Percentiles rank a stretch among this genome's conserved stretches.
phyloP scores from a whole-genome alignment of 164 flowering plant genomes.

The Liquidambar formosana region DNA sequence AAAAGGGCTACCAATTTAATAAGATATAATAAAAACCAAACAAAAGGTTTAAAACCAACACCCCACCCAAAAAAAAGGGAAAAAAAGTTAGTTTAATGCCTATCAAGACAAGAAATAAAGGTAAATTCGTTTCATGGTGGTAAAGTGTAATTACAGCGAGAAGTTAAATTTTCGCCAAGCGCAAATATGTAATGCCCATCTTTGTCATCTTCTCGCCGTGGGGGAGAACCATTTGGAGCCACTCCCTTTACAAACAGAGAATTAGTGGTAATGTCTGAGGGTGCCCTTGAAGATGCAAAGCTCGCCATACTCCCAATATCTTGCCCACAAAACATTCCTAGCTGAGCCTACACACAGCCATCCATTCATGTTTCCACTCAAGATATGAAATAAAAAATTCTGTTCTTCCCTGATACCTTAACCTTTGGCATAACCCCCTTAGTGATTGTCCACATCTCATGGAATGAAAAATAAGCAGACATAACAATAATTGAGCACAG shows the following conservation, averaged over 20 bases:
- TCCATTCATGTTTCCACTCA: conserved; percentile 59
- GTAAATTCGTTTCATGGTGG: conserved; percentile 31
- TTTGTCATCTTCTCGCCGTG: conserved; percentile 95
- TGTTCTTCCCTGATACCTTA: conserved; percentile 7
- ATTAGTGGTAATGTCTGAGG: conserved; percentile 52
- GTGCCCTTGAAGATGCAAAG: conserved; percentile 61
- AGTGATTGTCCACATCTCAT: too few relatives aligned
- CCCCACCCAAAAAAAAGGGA: background rate
- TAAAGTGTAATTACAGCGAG: conserved; percentile 96
- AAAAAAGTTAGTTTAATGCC: background rate
- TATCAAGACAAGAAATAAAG: background rate
- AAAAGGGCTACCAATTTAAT: too few relatives aligned
- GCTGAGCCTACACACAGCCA: conserved; percentile 99
- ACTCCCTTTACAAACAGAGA: conserved; percentile 62
- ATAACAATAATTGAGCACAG: too few relatives aligned
- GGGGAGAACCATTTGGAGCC: conserved; percentile 93
- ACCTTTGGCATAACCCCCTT: too few relatives aligned
- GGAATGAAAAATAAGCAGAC: too few relatives aligned
- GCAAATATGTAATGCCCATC: conserved; percentile 99
- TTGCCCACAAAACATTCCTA: conserved; percentile 82
- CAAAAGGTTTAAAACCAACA: background rate
- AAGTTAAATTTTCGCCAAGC: conserved; percentile 95
- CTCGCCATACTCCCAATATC: conserved; percentile 74
- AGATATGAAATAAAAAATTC: conserved; percentile 20
- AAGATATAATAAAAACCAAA: background rate